Conservation (phyloP, 441 rosid genomes). For the Adansonia grandidieri region DNA sequence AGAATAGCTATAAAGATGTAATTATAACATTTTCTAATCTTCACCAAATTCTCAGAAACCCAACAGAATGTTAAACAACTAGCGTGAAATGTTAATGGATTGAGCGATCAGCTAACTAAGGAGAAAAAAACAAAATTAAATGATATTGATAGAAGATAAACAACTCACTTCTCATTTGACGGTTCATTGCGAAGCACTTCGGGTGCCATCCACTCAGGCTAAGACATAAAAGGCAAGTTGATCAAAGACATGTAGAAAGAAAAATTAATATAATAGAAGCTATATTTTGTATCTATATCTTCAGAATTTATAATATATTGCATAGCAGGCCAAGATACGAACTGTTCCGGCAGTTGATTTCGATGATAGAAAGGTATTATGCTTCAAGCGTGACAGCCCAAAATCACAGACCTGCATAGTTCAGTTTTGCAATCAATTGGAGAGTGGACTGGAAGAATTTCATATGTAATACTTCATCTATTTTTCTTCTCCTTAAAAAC, state of each 20-base stretch:
- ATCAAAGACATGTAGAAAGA: slow-evolving; percentile 30
- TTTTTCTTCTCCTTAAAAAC: neutral
- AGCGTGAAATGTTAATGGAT: neutral
- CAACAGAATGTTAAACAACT: neutral
- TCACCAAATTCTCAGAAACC: slow-evolving; percentile 4
- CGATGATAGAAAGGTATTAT: slow-evolving; percentile 91
- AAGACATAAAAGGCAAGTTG: slow-evolving; percentile 37
- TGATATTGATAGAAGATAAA: slow-evolving; percentile 7
- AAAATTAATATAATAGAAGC: slow-evolving; percentile 7
- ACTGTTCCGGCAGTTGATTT: slow-evolving; percentile 99
- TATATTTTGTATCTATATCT: slow-evolving; percentile 3
- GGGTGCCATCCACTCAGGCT: slow-evolving; percentile 99
- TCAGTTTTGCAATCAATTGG: slow-evolving; percentile 8
- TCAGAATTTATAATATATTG: neutral
- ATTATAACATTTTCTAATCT: neutral
- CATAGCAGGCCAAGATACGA: slow-evolving; percentile 31
- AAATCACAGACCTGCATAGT: slow-evolving; percentile 81
- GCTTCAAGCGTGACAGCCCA: slow-evolving; percentile 96
- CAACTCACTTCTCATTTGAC: slow-evolving; percentile 94
- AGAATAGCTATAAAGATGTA: neutral
- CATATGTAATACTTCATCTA: neutral
- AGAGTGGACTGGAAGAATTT: neutral
- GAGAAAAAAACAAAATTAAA: neutral
- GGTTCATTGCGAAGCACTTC: slow-evolving; percentile 98
- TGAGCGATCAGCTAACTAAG: neutral